A percentile compares a stretch with the other conserved stretches of the same genome.
Conservation (phyloP, 1,284 basidiomycete species). For the Melampsora medusae region DNA sequence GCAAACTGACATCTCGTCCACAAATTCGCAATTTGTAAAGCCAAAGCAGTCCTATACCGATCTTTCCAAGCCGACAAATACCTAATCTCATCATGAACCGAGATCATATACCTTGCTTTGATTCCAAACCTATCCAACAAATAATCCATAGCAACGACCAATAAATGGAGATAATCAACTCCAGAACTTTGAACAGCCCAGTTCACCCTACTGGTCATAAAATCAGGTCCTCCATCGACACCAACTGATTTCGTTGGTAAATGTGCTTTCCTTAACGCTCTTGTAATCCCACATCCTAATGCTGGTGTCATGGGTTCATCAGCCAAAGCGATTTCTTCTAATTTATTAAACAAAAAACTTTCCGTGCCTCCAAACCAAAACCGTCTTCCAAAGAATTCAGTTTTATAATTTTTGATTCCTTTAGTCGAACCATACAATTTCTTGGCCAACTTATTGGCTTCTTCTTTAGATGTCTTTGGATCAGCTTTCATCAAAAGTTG, state of each 20-base stretch:
- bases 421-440: constrained; percentile 90
- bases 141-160: constrained; percentile 93
- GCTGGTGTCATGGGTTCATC: constrained; percentile 87
- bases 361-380: constrained; percentile 98
- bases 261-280: constrained; percentile 83
- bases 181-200: constrained; percentile 99
- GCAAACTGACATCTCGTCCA: constrained; percentile 94
- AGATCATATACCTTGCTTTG: constrained; percentile 87
- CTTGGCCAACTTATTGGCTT: constrained; percentile 77
- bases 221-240: constrained; percentile 66
- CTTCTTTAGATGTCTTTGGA: constrained; percentile 71
- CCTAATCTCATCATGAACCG: constrained; percentile 94
- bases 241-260: constrained; percentile 62
- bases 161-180: constrained; percentile 94
- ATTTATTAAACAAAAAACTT: constrained; percentile 97
- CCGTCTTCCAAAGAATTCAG: constrained; percentile 59
- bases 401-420: constrained; percentile 68
- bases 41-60: constrained; percentile 81
- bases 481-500: constrained; percentile 84
- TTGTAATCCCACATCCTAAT: constrained; percentile 87
- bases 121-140: constrained; percentile 79
- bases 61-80: constrained; percentile 89
- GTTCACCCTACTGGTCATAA: constrained; percentile 94
- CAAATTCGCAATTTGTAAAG: constrained; percentile 89
- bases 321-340: constrained; percentile 89